Conservation (phyloP, 805 yeast genomes). For the Kluyveromyces aestuarii region DNA sequence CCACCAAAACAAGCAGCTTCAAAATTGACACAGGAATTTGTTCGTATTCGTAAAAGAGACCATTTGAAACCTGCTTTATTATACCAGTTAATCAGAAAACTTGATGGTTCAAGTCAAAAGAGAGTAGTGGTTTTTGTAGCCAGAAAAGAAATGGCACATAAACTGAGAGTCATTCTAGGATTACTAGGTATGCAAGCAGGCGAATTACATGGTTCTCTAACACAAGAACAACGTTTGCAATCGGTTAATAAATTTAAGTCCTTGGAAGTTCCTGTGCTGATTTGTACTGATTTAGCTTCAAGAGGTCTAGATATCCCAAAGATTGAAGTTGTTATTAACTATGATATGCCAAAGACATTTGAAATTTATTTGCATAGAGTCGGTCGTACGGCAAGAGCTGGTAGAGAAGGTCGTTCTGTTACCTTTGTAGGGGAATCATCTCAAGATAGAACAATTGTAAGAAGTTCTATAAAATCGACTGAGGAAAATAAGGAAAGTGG, state of each 20-base stretch:
- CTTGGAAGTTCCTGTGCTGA: slow-evolving; percentile 72
- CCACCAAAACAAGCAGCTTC: slow-evolving; percentile 92
- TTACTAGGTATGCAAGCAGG: slow-evolving; percentile 67
- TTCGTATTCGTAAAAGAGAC: slow-evolving; percentile 88
- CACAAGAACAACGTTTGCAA: slow-evolving; percentile 87
- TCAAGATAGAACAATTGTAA: slow-evolving; percentile 85
- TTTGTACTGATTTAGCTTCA: slow-evolving; percentile 97
- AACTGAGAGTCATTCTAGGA: slow-evolving; percentile 66
- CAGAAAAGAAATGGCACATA: slow-evolving; percentile 85
- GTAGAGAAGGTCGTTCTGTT: slow-evolving; percentile 88
- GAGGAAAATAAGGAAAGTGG: slow-evolving; percentile 32
- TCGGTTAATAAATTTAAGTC: slow-evolving; percentile 78
- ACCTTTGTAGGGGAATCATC: slow-evolving; percentile 89
- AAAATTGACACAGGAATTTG: slow-evolving; percentile 89
- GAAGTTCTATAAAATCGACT: slow-evolving; percentile 71
- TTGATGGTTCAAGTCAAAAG: slow-evolving; percentile 53
- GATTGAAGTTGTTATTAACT: slow-evolving; percentile 89
- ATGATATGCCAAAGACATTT: slow-evolving; percentile 88
- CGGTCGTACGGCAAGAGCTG: slow-evolving; percentile 99
- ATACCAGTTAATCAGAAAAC: slow-evolving; percentile 55
- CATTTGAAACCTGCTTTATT: slow-evolving; percentile 74
- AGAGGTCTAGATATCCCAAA: slow-evolving; percentile 99
- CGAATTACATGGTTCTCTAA: slow-evolving; percentile 74
- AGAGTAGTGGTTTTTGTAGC: slow-evolving; percentile 87
- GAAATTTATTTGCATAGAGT: slow-evolving; percentile 94